Conservation (phyloP, 31 red algal genomes). For the Bonnemaisonia californica region DNA sequence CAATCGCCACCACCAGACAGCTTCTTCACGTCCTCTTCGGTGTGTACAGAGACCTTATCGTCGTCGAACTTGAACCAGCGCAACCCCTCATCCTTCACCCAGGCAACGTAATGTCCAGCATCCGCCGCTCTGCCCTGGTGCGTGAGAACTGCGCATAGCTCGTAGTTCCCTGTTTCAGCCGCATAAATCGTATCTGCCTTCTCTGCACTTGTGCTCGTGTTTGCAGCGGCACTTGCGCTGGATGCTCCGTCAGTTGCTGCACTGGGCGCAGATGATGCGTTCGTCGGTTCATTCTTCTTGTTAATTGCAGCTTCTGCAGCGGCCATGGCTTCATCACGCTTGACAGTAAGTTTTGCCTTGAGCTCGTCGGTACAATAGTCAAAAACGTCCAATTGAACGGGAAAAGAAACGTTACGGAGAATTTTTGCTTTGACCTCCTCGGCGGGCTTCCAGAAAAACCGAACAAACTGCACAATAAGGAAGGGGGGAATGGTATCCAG, state of each 20-base stretch:
- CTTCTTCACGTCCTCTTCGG: constrained; percentile 85
- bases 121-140: constrained; percentile 93
- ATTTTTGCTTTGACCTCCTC: constrained; percentile 96
- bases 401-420: constrained; percentile 87
- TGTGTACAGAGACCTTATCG: constrained; percentile 68
- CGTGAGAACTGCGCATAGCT: constrained; percentile 89
- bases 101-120: constrained; percentile 92
- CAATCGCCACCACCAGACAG: constrained; percentile 94
- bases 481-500: constrained; percentile 80
- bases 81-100: constrained; percentile 63
- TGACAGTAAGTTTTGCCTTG: constrained; percentile 47
- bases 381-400: constrained; percentile 72
- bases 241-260: no score
- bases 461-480: constrained; percentile 84
- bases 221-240: not conserved
- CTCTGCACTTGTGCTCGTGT: not conserved
- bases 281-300: constrained; percentile 20
- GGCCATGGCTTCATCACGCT: constrained; percentile 31
- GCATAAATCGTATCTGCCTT: constrained; percentile 10
- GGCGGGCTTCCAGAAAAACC: constrained; percentile 94
- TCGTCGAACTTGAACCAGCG: constrained; percentile 96
- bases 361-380: constrained; percentile 85
- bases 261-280: not conserved
- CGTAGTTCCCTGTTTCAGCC: constrained; percentile 81
- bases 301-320: constrained; percentile 14